Conservation (phyloP, 2,329 filamentous ascomycete species). For the Hortaea werneckii region DNA sequence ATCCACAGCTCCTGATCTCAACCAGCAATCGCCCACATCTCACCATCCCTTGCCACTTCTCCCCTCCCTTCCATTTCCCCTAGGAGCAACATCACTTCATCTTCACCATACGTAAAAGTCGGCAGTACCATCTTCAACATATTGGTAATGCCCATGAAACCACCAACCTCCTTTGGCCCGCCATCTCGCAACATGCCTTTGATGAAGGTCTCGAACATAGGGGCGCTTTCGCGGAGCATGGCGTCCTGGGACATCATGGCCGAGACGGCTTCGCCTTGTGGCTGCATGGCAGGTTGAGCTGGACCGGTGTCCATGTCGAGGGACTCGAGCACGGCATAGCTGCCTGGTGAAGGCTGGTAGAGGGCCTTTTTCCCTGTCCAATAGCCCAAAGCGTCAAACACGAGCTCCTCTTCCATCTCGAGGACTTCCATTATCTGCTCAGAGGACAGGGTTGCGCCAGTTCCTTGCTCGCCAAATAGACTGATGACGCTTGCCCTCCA, state of each 20-base stretch:
- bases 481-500: conserved; percentile 85
- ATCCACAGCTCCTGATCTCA: neutral
- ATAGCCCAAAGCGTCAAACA: conserved; percentile 57
- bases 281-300: conserved; percentile 23
- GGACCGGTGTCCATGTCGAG: conserved; percentile 32
- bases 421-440: conserved; percentile 43
- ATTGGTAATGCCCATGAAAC: conserved; percentile 81
- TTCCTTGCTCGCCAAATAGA: conserved; percentile 51
- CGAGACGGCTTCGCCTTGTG: conserved; percentile 32
- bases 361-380: conserved; percentile 63
- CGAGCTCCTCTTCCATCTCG: conserved; percentile 63
- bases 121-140: conserved; percentile 91
- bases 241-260: conserved; percentile 44
- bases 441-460: conserved; percentile 23
- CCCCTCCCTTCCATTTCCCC: conserved; percentile 64
- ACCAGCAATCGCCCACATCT: conserved; percentile 15
- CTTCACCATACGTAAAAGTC: conserved; percentile 80
- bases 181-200: conserved; percentile 92
- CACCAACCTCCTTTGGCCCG: conserved; percentile 37
- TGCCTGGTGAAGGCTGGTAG: conserved; percentile 41
- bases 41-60: conserved; percentile 43
- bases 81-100: conserved; percentile 75
- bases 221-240: conserved; percentile 56
- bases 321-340: conserved; percentile 59
- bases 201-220: conserved; percentile 85